Conservation (phyloP, 306 rosid species). For the Casuarina glauca region DNA sequence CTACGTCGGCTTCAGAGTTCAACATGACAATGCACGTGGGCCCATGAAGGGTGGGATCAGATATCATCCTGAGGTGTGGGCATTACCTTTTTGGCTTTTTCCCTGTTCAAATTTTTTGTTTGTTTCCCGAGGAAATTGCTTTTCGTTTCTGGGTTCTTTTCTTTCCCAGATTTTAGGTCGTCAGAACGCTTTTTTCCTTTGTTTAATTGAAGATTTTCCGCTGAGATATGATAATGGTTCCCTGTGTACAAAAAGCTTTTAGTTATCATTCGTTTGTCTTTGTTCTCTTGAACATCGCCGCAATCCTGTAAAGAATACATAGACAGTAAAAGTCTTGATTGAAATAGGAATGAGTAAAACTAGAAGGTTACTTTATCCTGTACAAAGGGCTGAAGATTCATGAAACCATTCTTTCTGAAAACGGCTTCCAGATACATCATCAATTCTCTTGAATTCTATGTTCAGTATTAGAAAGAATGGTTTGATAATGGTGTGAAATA, state of each 20-base stretch:
- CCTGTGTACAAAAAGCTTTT: too few relatives aligned
- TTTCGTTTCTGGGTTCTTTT: neutral
- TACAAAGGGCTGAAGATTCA: too few relatives aligned
- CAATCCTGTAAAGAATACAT: too few relatives aligned
- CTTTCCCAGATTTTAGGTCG: neutral
- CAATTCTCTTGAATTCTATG: neutral
- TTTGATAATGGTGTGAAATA: too few relatives aligned
- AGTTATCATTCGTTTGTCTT: too few relatives aligned
- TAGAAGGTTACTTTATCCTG: too few relatives aligned
- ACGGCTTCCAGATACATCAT: neutral
- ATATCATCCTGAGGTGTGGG: conserved; percentile 61
- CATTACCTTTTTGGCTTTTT: neutral
- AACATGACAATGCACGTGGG: conserved; percentile 76
- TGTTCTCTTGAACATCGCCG: too few relatives aligned
- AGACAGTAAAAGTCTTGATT: too few relatives aligned
- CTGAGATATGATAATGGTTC: too few relatives aligned
- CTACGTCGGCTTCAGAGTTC: conserved; percentile 61
- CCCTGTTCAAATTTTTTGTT: conserved; percentile 6
- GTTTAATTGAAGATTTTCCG: too few relatives aligned
- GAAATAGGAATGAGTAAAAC: too few relatives aligned
- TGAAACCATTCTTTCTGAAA: neutral
- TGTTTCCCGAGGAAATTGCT: neutral
- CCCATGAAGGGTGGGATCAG: conserved; percentile 81
- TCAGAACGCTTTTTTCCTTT: neutral
- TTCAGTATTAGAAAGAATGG: neutral